Evolutionary conservation across 805 yeast species (phyloP).

Genomic region (Pichia nanzhaoensis): DNA sequence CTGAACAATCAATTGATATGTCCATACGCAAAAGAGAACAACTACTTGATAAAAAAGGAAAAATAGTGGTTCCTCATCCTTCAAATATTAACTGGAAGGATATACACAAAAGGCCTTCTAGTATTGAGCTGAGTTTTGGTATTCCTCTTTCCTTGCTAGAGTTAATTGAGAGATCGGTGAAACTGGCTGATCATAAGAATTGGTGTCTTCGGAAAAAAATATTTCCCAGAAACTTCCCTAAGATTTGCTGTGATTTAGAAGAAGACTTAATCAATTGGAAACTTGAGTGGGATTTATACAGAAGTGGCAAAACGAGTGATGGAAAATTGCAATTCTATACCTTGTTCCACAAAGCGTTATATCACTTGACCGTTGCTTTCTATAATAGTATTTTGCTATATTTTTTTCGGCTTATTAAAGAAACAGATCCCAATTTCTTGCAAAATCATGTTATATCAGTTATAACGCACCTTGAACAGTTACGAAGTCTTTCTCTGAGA

Average conservation of each 20-base stretch:
- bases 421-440: conserved; percentile 29
- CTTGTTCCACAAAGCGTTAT: conserved; percentile 35
- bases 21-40: conserved; percentile 13
- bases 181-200: conserved; percentile 46
- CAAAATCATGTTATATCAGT: conserved; percentile 33
- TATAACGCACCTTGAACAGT: conserved; percentile 31
- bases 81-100: conserved; percentile 8
- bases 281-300: conserved; percentile 38
- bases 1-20: conserved; percentile 9
- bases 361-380: conserved; percentile 34
- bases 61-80: conserved; percentile 19
- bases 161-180: conserved; percentile 40
- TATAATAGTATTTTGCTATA: conserved; percentile 40
- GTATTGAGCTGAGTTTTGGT: conserved; percentile 40
- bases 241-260: conserved; percentile 47
- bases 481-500: conserved; percentile 18
- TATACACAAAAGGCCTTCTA: conserved; percentile 13
- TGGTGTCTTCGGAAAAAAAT: conserved; percentile 36
- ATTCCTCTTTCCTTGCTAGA: conserved; percentile 40
- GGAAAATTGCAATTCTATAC: conserved; percentile 27
- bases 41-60: conserved; percentile 1
- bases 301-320: conserved; percentile 12
- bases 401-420: conserved; percentile 41
- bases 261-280: conserved; percentile 44
- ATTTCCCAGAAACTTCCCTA: conserved; percentile 49